phyloP scores from a whole-genome alignment of 768 basidiomycete genomes.

The Lactifluus hygrophoroides region DNA sequence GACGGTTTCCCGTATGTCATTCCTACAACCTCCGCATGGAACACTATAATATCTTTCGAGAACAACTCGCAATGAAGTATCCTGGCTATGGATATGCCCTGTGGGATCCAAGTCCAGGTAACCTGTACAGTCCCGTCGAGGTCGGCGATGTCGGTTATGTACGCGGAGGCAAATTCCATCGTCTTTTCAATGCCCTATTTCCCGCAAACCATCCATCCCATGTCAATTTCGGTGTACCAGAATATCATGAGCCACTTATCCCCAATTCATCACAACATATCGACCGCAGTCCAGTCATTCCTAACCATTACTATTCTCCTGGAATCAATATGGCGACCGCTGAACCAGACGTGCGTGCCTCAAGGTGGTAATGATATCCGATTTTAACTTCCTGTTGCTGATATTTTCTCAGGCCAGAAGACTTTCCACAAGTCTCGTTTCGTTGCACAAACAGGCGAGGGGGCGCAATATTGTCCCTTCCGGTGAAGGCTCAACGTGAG shows the following conservation, averaged over 20 bases:
- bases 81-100: conserved; percentile 6
- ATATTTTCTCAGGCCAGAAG: not conserved
- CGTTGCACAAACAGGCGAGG: not conserved
- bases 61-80: not conserved
- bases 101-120: conserved; percentile 13
- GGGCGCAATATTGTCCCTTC: conserved; percentile 1
- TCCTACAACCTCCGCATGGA: too few relatives aligned
- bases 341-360: not conserved
- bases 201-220: not conserved
- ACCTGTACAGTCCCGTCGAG: conserved; percentile 3
- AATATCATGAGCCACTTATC: not conserved
- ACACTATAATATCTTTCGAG: conserved; percentile 7
- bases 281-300: not conserved
- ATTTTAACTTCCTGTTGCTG: not conserved
- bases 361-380: not conserved
- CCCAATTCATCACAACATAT: not conserved
- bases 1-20: too few relatives aligned
- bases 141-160: conserved; percentile 21
- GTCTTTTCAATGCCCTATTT: conserved; percentile 15
- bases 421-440: not conserved
- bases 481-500: not conserved
- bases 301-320: not conserved
- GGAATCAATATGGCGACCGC: not conserved
- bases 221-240: not conserved
- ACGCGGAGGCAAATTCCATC: conserved; percentile 15